Percentiles rank a stretch among this genome's conserved stretches.
Evolutionary conservation across 2,329 filamentous ascomycete genomes (phyloP).

Genomic region (Alternaria atra): DNA sequence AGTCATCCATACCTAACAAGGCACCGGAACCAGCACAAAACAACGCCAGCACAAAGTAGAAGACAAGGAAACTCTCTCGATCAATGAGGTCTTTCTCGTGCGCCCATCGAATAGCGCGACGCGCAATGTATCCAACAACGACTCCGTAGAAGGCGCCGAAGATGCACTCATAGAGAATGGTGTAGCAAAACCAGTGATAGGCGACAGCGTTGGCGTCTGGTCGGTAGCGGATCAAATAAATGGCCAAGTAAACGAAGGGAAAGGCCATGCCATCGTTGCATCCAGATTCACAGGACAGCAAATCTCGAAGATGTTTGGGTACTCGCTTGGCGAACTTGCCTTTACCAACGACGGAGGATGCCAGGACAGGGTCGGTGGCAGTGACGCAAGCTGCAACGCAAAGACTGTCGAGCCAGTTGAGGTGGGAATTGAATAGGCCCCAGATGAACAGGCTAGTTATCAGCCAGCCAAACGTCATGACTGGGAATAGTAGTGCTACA

Average conservation of each 20-base stretch:
- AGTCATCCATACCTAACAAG: constrained; percentile 88
- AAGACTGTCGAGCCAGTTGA: constrained; percentile 90
- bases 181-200: constrained; percentile 88
- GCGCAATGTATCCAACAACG: constrained; percentile 83
- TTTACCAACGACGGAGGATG: constrained; percentile 97
- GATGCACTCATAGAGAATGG: constrained; percentile 93
- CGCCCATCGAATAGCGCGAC: constrained; percentile 87
- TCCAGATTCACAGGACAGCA: constrained; percentile 94
- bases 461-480: constrained; percentile 98
- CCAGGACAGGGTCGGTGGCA: constrained; percentile 94
- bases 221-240: constrained; percentile 88
- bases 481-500: constrained; percentile 83
- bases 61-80: constrained; percentile 95
- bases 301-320: constrained; percentile 93
- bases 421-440: constrained; percentile 78
- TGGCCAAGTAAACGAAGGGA: constrained; percentile 90
- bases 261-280: constrained; percentile 99
- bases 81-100: constrained; percentile 89
- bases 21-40: constrained; percentile 96
- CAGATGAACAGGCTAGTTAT: constrained; percentile 93
- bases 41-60: constrained; percentile 95
- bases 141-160: constrained; percentile 93
- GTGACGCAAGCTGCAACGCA: constrained; percentile 92
- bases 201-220: constrained; percentile 73
- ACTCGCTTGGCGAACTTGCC: constrained; percentile 98